phyloP scores from a whole-genome alignment of 139 green algal genomes.

The Chlamydomonas eustigma region DNA sequence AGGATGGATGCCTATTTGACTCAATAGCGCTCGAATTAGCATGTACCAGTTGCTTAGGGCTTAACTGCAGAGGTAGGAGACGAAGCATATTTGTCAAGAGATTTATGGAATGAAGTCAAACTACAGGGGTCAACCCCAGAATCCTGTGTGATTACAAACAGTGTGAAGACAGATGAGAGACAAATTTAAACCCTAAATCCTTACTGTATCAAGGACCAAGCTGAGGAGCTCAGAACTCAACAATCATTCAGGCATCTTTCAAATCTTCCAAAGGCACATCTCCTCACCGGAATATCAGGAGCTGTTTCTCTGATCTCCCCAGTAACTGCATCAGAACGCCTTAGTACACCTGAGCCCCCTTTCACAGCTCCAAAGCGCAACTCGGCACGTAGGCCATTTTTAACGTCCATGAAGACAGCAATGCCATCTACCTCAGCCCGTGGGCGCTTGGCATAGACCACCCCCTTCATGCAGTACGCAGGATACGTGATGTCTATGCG shows the following conservation, averaged over 20 bases:
- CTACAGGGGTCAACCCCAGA: no score
- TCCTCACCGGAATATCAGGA: not conserved
- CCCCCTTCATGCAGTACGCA: constrained; percentile 51
- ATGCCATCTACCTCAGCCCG: constrained; percentile 48
- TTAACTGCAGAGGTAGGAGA: no score
- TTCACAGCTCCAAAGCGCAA: constrained; percentile 6
- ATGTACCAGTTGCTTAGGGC: no score
- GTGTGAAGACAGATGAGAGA: no score
- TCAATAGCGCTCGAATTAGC: no score
- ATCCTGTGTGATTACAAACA: no score
- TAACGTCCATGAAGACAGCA: constrained; percentile 43
- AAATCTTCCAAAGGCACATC: not conserved
- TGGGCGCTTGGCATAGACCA: constrained; percentile 18
- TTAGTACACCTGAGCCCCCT: not conserved
- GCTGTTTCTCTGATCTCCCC: constrained; percentile 1
- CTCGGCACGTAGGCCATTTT: not conserved
- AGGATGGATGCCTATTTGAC: no score
- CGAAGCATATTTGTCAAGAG: no score
- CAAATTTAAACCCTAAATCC: not conserved
- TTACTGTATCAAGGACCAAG: not conserved
- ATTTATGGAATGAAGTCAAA: no score
- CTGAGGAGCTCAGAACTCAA: not conserved
- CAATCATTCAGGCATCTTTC: not conserved
- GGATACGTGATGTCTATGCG: constrained; percentile 66
- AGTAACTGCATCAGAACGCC: constrained; percentile 3